phyloP scores from a whole-genome alignment of 768 basidiomycete species.

The Suillus subaureus region DNA sequence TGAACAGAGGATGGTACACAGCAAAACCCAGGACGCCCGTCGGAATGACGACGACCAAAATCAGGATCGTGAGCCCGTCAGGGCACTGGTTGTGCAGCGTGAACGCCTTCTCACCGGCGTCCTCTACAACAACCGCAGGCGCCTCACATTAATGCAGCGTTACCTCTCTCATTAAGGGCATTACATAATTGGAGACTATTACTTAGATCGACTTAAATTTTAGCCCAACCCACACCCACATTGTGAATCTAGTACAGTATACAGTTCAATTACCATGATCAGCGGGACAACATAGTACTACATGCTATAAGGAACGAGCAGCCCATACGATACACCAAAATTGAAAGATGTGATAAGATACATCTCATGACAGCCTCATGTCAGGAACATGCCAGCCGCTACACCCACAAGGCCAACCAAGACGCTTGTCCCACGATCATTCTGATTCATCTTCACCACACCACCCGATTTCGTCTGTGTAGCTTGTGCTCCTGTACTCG shows the following conservation, averaged over 20 bases:
- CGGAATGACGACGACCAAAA: not conserved
- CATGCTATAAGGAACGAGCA: not conserved
- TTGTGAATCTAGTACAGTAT: not conserved
- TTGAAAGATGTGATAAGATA: not conserved
- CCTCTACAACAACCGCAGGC: not conserved
- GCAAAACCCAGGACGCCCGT: not conserved
- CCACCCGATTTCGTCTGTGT: conserved; percentile 19
- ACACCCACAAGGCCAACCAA: conserved; percentile 25
- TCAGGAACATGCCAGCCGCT: conserved; percentile 26
- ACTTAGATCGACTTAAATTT: not conserved
- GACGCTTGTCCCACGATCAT: conserved; percentile 27
- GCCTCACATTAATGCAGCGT: not conserved
- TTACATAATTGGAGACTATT: not conserved
- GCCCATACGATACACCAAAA: not conserved
- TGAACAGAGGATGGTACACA: not conserved
- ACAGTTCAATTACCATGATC: not conserved
- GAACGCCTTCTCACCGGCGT: conserved; percentile 5
- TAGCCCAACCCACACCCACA: not conserved
- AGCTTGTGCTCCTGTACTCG: conserved; percentile 20
- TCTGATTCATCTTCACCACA: conserved; percentile 14
- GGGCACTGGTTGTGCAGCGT: conserved; percentile 3
- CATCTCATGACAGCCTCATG: not conserved
- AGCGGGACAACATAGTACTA: not conserved
- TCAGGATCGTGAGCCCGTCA: conserved; percentile 8
- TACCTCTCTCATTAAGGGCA: not conserved